These are phyloP conservation scores for Plantago ovata DNA, from an alignment of 257 asterid species.

Conservation along the genomic window DNA sequence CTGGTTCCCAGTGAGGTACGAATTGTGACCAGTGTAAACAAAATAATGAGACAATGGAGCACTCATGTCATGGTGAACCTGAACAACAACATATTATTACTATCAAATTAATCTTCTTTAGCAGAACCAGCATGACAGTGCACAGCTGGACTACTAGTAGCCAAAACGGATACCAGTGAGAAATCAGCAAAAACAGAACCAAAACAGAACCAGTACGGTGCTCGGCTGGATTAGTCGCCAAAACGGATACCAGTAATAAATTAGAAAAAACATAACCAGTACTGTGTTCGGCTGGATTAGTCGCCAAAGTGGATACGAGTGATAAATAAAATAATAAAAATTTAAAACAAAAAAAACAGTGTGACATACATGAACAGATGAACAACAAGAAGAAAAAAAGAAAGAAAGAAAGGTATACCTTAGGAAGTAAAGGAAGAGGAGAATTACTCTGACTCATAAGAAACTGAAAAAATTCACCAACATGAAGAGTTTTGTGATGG, in stretches of 20 bases:
- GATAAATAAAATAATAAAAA: too few species aligned
- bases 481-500: slow-evolving; percentile 41
- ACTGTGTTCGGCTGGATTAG: too few species aligned
- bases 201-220: too few species aligned
- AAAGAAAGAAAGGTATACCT: slow-evolving; percentile 42
- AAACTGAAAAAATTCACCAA: slow-evolving; percentile 50
- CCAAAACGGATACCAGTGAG: too few species aligned
- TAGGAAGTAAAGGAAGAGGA: slow-evolving; percentile 44
- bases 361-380: background rate
- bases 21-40: slow-evolving; percentile 58
- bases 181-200: too few species aligned
- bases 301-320: too few species aligned
- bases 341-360: too few species aligned
- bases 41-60: slow-evolving; percentile 57
- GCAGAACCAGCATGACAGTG: too few species aligned
- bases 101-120: background rate
- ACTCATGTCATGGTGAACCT: slow-evolving; percentile 55
- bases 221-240: too few species aligned
- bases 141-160: too few species aligned
- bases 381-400: background rate
- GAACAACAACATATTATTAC: slow-evolving; percentile 3
- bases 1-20: slow-evolving; percentile 53
- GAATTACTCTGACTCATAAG: slow-evolving; percentile 49
- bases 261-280: too few species aligned
- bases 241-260: too few species aligned